phyloP scores from a whole-genome alignment of 306 rosid genomes.

The Trifolium fragiferum region DNA sequence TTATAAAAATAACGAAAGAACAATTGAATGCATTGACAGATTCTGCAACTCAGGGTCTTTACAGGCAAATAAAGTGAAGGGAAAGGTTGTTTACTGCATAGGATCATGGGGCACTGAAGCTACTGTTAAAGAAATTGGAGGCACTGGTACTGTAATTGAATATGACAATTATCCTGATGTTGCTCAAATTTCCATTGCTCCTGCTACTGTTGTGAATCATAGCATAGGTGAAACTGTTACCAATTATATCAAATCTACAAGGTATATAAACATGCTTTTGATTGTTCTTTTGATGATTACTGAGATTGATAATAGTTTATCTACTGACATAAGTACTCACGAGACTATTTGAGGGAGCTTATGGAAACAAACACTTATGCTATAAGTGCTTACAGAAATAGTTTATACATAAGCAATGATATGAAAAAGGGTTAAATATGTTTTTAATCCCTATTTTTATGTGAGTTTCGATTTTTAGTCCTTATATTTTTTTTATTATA shows the following conservation, averaged over 20 bases:
- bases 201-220: slow-evolving; percentile 66
- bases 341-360: not conserved
- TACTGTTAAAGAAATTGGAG: slow-evolving; percentile 66
- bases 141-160: slow-evolving; percentile 61
- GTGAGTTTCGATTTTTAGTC: too few relatives aligned
- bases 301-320: not conserved
- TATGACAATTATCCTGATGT: slow-evolving; percentile 58
- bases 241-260: slow-evolving; percentile 62
- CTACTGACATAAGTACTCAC: too few relatives aligned
- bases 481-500: too few relatives aligned
- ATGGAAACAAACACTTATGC: not conserved
- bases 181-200: slow-evolving; percentile 82
- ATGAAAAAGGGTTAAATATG: too few relatives aligned
- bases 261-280: slow-evolving; percentile 47
- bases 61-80: slow-evolving; percentile 65
- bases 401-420: not conserved
- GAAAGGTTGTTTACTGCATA: slow-evolving; percentile 68
- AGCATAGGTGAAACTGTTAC: slow-evolving; percentile 50
- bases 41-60: slow-evolving; percentile 49
- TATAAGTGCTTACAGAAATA: too few relatives aligned
- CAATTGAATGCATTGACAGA: slow-evolving; percentile 40
- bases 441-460: too few relatives aligned
- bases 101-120: slow-evolving; percentile 67
- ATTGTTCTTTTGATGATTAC: not conserved
- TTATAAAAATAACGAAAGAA: slow-evolving; percentile 4